Evolutionary conservation across 1,139 yeast species (phyloP).

Genomic region (Entelexis sorbosivorans): DNA sequence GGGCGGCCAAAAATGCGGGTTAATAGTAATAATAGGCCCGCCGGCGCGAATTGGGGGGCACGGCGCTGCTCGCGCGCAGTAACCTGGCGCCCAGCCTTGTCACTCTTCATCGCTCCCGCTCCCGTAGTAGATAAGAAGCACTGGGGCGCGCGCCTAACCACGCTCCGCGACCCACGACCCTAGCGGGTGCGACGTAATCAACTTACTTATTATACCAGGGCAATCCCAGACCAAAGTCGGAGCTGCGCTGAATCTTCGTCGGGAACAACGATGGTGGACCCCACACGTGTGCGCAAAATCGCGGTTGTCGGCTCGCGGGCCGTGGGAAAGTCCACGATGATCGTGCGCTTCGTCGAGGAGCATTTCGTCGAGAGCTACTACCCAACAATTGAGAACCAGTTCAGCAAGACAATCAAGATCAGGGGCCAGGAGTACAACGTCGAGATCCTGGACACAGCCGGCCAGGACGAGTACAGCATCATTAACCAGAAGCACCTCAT

Average conservation of each 20-base stretch:
- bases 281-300: constrained; percentile 51
- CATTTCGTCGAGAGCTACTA: constrained; percentile 84
- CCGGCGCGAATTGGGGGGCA: no score
- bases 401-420: constrained; percentile 57
- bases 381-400: constrained; percentile 88
- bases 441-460: constrained; percentile 86
- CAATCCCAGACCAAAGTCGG: not conserved
- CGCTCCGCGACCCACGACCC: not conserved
- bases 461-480: constrained; percentile 78
- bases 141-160: not conserved
- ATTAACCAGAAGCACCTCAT: constrained; percentile 74
- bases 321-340: constrained; percentile 79
- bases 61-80: no score
- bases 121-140: no score
- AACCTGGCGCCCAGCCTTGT: not conserved
- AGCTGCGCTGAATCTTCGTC: not conserved
- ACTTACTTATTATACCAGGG: not conserved
- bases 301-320: constrained; percentile 86
- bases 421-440: constrained; percentile 70
- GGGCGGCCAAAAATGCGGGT: no score
- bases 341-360: constrained; percentile 77
- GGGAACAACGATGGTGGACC: constrained; percentile 24
- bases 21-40: no score
- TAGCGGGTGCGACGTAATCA: constrained; percentile 2
- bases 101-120: not conserved